These are phyloP conservation scores for Trichoderma citrinoviride DNA, from an alignment of 2,329 filamentous ascomycete genomes.

Conservation along the genomic window DNA sequence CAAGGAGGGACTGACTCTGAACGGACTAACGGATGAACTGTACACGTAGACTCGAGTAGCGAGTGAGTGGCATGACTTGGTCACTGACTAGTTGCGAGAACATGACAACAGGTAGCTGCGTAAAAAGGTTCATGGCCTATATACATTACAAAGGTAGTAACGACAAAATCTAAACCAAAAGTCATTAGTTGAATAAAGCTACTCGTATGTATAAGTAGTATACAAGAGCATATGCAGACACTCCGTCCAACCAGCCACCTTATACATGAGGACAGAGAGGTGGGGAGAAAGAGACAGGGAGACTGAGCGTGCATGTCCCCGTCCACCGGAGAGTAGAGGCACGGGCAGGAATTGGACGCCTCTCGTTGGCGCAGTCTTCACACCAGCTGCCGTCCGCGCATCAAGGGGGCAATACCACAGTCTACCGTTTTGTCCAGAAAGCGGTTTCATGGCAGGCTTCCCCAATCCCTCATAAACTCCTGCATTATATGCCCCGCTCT, in stretches of 20 bases:
- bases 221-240: neutral
- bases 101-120: neutral
- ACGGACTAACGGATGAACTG: constrained; percentile 67
- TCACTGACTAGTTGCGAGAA: no score
- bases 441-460: neutral
- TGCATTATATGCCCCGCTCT: neutral
- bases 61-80: neutral
- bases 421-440: neutral
- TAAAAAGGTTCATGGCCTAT: neutral
- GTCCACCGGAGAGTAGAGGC: neutral
- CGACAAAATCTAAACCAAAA: neutral
- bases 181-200: neutral
- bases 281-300: constrained; percentile 11
- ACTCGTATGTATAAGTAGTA: neutral
- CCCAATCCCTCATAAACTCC: neutral
- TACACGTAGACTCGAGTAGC: constrained; percentile 52
- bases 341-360: neutral
- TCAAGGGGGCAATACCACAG: no score
- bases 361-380: neutral
- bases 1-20: constrained; percentile 71
- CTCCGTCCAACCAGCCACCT: neutral
- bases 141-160: constrained; percentile 1
- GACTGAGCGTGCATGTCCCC: neutral
- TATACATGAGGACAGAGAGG: constrained; percentile 3
- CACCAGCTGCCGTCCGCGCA: neutral